phyloP scores from a whole-genome alignment of 495 filamentous ascomycete genomes.

The Hypoxylon intermedium region DNA sequence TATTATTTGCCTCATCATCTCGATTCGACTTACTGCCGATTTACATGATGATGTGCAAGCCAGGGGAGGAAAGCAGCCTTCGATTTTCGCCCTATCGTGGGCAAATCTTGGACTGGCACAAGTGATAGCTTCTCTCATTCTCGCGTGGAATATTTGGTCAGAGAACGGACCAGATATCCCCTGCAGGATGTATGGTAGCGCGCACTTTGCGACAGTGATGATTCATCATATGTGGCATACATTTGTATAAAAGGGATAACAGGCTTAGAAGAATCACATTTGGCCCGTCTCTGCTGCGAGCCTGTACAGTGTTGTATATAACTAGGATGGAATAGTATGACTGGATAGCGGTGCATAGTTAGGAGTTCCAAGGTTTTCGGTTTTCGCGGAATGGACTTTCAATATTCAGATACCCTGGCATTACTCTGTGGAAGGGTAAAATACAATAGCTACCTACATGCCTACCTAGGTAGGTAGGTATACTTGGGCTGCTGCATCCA shows the following conservation, averaged over 20 bases:
- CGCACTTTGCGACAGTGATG: slow-evolving; percentile 34
- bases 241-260: slow-evolving; percentile 24
- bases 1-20: slow-evolving; percentile 35
- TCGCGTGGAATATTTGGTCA: slow-evolving; percentile 41
- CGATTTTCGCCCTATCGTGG: slow-evolving; percentile 27
- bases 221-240: slow-evolving; percentile 41
- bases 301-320: slow-evolving; percentile 6
- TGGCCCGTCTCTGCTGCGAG: background rate
- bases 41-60: slow-evolving; percentile 33
- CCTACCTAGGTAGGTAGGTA: no score
- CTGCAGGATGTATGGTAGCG: slow-evolving; percentile 34
- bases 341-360: slow-evolving; percentile 19
- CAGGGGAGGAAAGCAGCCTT: slow-evolving; percentile 25
- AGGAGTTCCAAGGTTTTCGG: slow-evolving; percentile 32
- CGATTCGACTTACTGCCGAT: slow-evolving; percentile 41
- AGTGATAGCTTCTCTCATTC: slow-evolving; percentile 30
- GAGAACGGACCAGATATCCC: slow-evolving; percentile 10
- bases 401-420: slow-evolving; percentile 34
- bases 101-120: slow-evolving; percentile 36
- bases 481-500: no score
- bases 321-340: slow-evolving; percentile 14
- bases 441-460: no score
- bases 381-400: slow-evolving; percentile 21
- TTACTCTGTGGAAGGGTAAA: slow-evolving; percentile 1
- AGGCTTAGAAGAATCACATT: background rate